Conservation (phyloP, 768 basidiomycete genomes). For the Rhizopogon roseolus region DNA sequence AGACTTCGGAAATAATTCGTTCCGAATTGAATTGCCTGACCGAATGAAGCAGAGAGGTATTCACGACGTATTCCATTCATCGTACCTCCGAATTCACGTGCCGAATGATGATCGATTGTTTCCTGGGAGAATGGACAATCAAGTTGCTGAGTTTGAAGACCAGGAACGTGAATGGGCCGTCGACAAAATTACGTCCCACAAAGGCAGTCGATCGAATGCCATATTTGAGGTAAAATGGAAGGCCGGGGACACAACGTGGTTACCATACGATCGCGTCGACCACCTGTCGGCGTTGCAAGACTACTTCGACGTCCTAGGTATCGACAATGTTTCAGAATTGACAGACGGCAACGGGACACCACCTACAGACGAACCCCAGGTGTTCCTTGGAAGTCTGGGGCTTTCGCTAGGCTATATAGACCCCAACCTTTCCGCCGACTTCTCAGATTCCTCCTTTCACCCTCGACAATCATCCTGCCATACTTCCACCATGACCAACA, state of each 20-base stretch:
- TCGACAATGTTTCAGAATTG: neutral
- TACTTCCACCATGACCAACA: no score
- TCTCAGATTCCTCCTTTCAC: no score
- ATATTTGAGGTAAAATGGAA: slow-evolving; percentile 32
- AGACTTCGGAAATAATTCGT: no score
- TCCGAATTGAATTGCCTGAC: slow-evolving; percentile 19
- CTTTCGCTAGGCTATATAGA: no score
- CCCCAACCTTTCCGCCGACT: no score
- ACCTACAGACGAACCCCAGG: no score
- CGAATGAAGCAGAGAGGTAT: slow-evolving; percentile 21
- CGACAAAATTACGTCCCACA: no score
- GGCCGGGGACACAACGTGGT: slow-evolving; percentile 29
- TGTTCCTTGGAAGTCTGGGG: no score
- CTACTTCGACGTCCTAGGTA: slow-evolving; percentile 14
- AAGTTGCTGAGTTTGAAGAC: slow-evolving; percentile 19
- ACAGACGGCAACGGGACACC: no score
- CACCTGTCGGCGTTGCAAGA: slow-evolving; percentile 13
- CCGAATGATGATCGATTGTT: slow-evolving; percentile 30
- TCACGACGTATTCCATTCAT: slow-evolving; percentile 28
- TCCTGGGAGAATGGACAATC: slow-evolving; percentile 17
- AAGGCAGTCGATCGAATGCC: slow-evolving; percentile 8
- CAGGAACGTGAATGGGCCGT: no score
- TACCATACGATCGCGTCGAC: slow-evolving; percentile 18
- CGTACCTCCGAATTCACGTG: slow-evolving; percentile 23
- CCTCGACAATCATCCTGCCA: no score